These are phyloP conservation scores for Thuja plicata DNA, from an alignment of 83 land plant genomes.

Conservation along the genomic window DNA sequence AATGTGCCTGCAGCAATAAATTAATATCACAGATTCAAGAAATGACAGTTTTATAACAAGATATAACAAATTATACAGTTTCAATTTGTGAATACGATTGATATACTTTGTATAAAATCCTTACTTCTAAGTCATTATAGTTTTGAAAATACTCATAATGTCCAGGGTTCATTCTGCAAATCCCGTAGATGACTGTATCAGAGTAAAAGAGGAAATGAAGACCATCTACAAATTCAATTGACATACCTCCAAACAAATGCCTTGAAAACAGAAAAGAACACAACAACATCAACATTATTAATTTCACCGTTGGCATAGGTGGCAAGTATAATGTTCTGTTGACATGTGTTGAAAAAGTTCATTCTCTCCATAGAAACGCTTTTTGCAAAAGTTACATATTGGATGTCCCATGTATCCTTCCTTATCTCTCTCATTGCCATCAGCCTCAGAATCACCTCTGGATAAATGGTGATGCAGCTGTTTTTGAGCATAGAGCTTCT, in stretches of 20 bases:
- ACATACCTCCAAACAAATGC: background rate
- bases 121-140: slow-evolving; percentile 95
- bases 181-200: slow-evolving; percentile 1
- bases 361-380: slow-evolving; percentile 92
- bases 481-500: slow-evolving; percentile 80
- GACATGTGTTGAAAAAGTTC: slow-evolving; percentile 97
- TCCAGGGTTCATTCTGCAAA: slow-evolving; percentile 86
- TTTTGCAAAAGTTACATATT: slow-evolving; percentile 84
- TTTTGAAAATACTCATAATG: slow-evolving; percentile 88
- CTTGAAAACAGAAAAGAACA: background rate
- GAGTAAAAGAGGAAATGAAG: background rate
- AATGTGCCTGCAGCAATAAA: slow-evolving; percentile 68
- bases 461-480: slow-evolving; percentile 80
- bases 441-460: slow-evolving; percentile 86
- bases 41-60: background rate
- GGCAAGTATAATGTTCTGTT: slow-evolving; percentile 95
- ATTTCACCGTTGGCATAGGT: slow-evolving; percentile 88
- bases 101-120: background rate
- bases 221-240: background rate
- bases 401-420: slow-evolving; percentile 96
- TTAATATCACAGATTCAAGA: background rate
- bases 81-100: background rate
- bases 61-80: background rate
- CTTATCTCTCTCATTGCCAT: slow-evolving; percentile 87
- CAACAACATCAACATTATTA: background rate